phyloP scores from a whole-genome alignment of 495 filamentous ascomycete genomes.

The Annulohypoxylon moriforme region DNA sequence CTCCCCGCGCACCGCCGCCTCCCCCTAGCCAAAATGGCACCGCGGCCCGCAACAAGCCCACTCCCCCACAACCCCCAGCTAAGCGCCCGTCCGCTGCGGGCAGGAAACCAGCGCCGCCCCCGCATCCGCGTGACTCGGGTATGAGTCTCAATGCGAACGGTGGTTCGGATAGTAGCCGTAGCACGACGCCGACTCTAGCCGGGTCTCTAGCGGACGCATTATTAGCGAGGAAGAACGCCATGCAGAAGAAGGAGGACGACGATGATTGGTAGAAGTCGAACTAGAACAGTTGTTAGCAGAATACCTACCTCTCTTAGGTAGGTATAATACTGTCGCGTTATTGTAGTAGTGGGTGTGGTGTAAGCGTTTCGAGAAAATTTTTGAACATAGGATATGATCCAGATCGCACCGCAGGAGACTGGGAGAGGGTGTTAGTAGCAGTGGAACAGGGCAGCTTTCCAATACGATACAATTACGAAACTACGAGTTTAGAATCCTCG shows the following conservation, averaged over 20 bases:
- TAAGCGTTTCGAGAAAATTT: neutral
- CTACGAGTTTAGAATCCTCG: constrained; percentile 32
- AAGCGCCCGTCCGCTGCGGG: constrained; percentile 77
- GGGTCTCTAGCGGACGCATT: constrained; percentile 87
- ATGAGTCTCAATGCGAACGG: constrained; percentile 76
- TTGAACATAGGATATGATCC: neutral
- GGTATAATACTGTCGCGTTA: neutral
- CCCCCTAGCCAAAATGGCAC: constrained; percentile 61
- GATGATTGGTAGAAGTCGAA: constrained; percentile 73
- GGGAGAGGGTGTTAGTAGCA: neutral
- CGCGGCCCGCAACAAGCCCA: constrained; percentile 73
- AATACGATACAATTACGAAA: constrained; percentile 1
- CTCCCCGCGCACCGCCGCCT: constrained; percentile 65
- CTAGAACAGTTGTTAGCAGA: too few relatives aligned
- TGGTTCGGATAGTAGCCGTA: constrained; percentile 75
- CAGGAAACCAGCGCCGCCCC: constrained; percentile 70
- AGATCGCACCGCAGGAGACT: neutral
- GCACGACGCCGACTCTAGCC: constrained; percentile 76
- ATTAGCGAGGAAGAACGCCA: constrained; percentile 70
- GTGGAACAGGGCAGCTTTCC: neutral
- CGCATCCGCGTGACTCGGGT: constrained; percentile 75
- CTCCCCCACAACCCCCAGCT: constrained; percentile 82
- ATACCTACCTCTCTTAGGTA: neutral
- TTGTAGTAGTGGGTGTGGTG: neutral
- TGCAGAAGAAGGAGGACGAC: constrained; percentile 81